Conservation (phyloP, 768 basidiomycete species). For the Calocybe cyanea region DNA sequence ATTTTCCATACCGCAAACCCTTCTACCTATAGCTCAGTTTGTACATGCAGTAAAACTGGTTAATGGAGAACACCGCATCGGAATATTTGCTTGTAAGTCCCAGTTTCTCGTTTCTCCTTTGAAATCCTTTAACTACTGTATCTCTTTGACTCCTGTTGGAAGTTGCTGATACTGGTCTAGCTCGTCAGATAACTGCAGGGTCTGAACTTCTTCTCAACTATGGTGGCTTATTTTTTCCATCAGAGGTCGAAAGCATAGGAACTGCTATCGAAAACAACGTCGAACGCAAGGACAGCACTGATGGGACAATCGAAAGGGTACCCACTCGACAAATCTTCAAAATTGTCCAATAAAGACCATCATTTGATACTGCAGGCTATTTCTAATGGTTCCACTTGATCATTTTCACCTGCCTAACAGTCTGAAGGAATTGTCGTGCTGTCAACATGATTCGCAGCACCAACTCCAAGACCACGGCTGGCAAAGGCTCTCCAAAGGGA, state of each 20-base stretch:
- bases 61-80: slow-evolving; percentile 66
- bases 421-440: slow-evolving; percentile 24
- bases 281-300: no score
- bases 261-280: no score
- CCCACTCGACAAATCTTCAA: no score
- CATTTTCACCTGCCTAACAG: slow-evolving; percentile 17
- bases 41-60: slow-evolving; percentile 45
- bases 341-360: no score
- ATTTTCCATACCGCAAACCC: slow-evolving; percentile 9
- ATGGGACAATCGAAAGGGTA: no score
- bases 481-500: slow-evolving; percentile 44
- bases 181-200: slow-evolving; percentile 32
- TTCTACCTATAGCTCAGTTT: not conserved
- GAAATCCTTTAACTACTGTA: not conserved
- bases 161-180: slow-evolving; percentile 23
- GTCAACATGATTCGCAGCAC: slow-evolving; percentile 25
- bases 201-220: slow-evolving; percentile 59
- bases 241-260: no score
- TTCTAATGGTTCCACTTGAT: no score
- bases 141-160: not conserved
- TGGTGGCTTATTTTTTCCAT: slow-evolving; percentile 43
- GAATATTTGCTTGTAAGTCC: slow-evolving; percentile 52
- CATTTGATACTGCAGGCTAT: no score
- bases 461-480: slow-evolving; percentile 43
- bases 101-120: not conserved